Conservation (phyloP, 768 basidiomycete genomes). For the Mycena rebaudengoi region DNA sequence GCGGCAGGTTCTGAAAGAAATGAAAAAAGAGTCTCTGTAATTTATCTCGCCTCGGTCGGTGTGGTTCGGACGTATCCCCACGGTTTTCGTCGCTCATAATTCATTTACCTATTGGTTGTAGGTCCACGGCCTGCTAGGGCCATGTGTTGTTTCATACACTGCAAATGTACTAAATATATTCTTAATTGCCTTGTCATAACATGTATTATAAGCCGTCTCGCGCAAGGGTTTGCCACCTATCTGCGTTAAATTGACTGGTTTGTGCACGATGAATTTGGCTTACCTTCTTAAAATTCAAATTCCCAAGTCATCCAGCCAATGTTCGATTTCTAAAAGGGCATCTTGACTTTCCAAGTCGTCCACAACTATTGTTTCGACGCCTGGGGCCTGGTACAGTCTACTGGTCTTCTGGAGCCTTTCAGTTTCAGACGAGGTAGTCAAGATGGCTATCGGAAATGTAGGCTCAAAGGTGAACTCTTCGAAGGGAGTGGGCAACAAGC, state of each 20-base stretch:
- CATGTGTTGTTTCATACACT: too few species aligned
- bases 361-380: conserved; percentile 49
- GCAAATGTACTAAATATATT: too few species aligned
- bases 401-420: conserved; percentile 43
- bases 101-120: conserved; percentile 8
- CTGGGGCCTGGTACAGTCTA: conserved; percentile 50
- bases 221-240: too few species aligned
- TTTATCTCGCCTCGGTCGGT: too few species aligned
- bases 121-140: conserved; percentile 20
- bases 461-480: conserved; percentile 69
- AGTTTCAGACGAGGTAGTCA: conserved; percentile 48
- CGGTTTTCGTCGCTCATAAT: too few species aligned
- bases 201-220: too few species aligned
- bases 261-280: too few species aligned
- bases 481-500: conserved; percentile 45
- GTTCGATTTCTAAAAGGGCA: conserved; percentile 51
- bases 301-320: conserved; percentile 65
- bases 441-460: conserved; percentile 65
- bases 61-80: too few species aligned
- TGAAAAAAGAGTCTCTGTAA: conserved; percentile 35
- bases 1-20: conserved; percentile 46
- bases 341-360: conserved; percentile 45
- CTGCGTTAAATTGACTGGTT: neutral
- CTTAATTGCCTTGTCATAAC: too few species aligned
- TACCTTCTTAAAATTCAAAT: conserved; percentile 47